Base-by-base conservation (phyloP, 352 stramenopile species). In the Phytophthora parvispora region DNA sequence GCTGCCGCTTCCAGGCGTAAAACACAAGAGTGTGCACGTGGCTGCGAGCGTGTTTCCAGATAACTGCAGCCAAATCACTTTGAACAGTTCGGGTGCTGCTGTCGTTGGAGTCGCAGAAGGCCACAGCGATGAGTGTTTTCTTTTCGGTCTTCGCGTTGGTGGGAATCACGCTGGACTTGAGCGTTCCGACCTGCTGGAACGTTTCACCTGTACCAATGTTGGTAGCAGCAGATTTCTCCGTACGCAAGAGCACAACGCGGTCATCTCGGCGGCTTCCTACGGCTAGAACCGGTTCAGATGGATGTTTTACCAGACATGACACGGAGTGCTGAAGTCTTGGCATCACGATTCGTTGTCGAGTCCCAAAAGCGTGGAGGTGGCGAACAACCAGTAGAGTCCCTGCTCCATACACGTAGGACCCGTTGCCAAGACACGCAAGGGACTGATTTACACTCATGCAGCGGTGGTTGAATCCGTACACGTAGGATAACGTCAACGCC, bases 381-480 rank as follows among this genome's bases (percentile, higher is more conserved):
- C 75, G 68, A 3, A 77, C 58, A 12, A 91, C 57, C 4, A 93
- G 22, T 20, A 91, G 24, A 6, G 83, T 78, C 0, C 82, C 85
- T 6, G 74, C 75, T 18, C 72, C 75, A 38, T 91, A 87, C 7
- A 90, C 54, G 6, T 86, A 75, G 4, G 47, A 71, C 6, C 71
- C 65, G 20, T 69, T 60, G 12, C 69, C 71, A 10, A 77, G 59
- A 48, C 61, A 74, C 0, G 75, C 62, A 3, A 91, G 42, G 6
- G 78, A 75, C 52, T 84, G 81, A 43, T 90, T 91, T 27, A 89
- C 55, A 20, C 69, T 73, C 51, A 62, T 78, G 2, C 60, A 52
- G 3, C 49, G 49, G 40, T 89, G 63, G 36, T 93, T 93, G 9
- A 91, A 69, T 22, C 85, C 85, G 32, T 83, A 77, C 7, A 83